Base-by-base conservation (phyloP, 257 asterid genomes). In the Capsicum chinense region DNA sequence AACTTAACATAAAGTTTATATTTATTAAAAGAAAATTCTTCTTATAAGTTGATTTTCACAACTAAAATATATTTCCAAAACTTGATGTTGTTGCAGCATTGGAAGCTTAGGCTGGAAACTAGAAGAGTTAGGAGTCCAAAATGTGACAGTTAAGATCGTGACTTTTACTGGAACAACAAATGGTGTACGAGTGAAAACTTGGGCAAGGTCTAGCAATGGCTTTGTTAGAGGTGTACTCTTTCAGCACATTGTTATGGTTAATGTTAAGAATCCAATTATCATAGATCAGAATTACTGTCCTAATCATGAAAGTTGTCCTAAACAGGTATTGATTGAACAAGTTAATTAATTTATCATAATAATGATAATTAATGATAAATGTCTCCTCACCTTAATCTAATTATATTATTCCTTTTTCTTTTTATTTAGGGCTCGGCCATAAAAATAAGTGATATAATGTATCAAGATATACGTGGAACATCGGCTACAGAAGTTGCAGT, bases 131-230 rank as follows among this genome's bases (percentile, higher is more conserved):
- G 87, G 87, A 7, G 87, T 85, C 58, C 78, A 69, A 50, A 85
- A 85, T 82, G 83, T 85, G n/a, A 85, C 84, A 19, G 42, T 85
- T 7, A 50, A 48, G 17, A 70, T 14, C 0, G 85, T 71, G 9
- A 47, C 73, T 19, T 81, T 85, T 11, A 26, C 21, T 35, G 60
- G 83, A 58, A 81, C 87, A 52, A 19, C 62, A 9, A 80, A 85
- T 73, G 87, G 87, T 17, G 74, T 81, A n/a, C 70, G 87, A 69
- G 78, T 85, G 0, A 85, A 85, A 62, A 85, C 85, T 33, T 85
- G 87, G 85, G 87, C 78, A 6, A 69, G 84, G 59, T 78, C 87
- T 21, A 85, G 85, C 82, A 85, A 73, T n/a, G 84, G 82, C 2
- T 85, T 80, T 57, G 87, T 85, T 26, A 85, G 35, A 50, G 42